Evolutionary conservation across 108 stramenopile genomes (phyloP), one percentile per base, ranked within the genome.

Genomic region (Fistulifera pelliculosa): DNA sequence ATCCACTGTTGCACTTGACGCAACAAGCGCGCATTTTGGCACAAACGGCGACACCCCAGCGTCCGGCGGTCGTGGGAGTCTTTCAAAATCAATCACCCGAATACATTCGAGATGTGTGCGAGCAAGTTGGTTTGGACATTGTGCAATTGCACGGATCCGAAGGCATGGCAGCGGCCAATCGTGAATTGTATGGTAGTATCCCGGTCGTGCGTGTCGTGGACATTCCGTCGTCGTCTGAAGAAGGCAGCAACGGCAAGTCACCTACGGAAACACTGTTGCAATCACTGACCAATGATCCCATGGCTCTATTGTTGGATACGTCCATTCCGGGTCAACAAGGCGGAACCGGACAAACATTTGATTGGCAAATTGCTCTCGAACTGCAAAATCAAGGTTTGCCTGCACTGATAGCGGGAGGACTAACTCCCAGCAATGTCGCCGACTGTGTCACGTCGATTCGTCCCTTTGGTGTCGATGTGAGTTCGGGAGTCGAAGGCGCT

Each of bases 71-170:
- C 4, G 93, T 97, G 47, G 98, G 98, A 13, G 96, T 99, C 18
- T 97, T 98, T 71, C 95, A 95, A 60, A 94, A 97, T 74, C 95
- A 96, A 69, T 51, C 80, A 1, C 26, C 83, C 18, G 81, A 80
- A 15, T 86, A 75, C 49, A 75, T 99, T 24, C 70, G 57, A 12
- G 66, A 76, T 59, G 77, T 80, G 62, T 95, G 91, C 0, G 74
- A 81, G 6, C 63, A 64, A 4, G 85, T 85, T 50, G 96, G 96
- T 4, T 62, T 99, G 21, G 98, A 99, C 65, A 56, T 99, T 65
- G 87, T 96, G 0, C 98, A 99, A 68, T 77, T 99, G 51, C 98
- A 99, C 54, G 96, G 98, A 2, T 73, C 73, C 24, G 98, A 99
- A 66, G 93, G 87, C 4, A 78, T 86, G 76, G 85, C 67, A 49